Conservation (phyloP, 2,329 filamentous ascomycete genomes). For the Xylariaceae sp. region DNA sequence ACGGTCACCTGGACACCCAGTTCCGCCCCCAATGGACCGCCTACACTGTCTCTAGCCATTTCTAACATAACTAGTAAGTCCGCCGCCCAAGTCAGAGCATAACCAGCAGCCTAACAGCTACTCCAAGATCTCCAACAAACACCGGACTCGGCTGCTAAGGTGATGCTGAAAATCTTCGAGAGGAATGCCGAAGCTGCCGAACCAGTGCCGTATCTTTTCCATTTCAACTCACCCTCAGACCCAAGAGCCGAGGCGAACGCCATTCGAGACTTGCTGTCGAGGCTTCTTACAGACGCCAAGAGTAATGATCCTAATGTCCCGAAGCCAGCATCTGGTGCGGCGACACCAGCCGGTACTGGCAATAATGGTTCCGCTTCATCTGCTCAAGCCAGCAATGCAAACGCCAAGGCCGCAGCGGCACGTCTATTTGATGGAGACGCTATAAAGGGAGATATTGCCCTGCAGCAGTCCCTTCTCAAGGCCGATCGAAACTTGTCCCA, state of each 20-base stretch:
- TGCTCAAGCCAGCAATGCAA: conserved; percentile 69
- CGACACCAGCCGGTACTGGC: conserved; percentile 25
- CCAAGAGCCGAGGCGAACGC: conserved; percentile 79
- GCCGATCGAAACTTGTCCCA: conserved; percentile 69
- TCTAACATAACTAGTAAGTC: conserved; percentile 74
- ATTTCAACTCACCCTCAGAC: conserved; percentile 72
- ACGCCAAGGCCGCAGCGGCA: conserved; percentile 49
- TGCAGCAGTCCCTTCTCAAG: conserved; percentile 85
- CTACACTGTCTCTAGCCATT: conserved; percentile 64
- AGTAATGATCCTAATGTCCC: conserved; percentile 47
- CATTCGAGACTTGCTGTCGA: conserved; percentile 76
- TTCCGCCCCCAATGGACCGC: conserved; percentile 53
- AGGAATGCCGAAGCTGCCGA: conserved; percentile 55
- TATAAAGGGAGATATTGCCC: conserved; percentile 69
- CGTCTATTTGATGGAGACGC: conserved; percentile 76
- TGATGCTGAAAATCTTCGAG: conserved; percentile 88
- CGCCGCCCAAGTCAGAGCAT: conserved; percentile 3
- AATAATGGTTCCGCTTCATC: conserved; percentile 61
- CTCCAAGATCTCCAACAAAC: conserved; percentile 84
- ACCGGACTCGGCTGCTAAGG: conserved; percentile 78
- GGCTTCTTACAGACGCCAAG: conserved; percentile 67
- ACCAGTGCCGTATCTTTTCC: conserved; percentile 73
- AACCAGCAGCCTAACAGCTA: conserved; percentile 8
- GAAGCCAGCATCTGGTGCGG: conserved; percentile 40
- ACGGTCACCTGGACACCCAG: conserved; percentile 77